A percentile compares a stretch with the other conserved stretches of the same genome.
These are phyloP conservation scores for Kalmanozyma brasiliensis DNA, from an alignment of 1,284 basidiomycete species.

Conservation along the genomic window DNA sequence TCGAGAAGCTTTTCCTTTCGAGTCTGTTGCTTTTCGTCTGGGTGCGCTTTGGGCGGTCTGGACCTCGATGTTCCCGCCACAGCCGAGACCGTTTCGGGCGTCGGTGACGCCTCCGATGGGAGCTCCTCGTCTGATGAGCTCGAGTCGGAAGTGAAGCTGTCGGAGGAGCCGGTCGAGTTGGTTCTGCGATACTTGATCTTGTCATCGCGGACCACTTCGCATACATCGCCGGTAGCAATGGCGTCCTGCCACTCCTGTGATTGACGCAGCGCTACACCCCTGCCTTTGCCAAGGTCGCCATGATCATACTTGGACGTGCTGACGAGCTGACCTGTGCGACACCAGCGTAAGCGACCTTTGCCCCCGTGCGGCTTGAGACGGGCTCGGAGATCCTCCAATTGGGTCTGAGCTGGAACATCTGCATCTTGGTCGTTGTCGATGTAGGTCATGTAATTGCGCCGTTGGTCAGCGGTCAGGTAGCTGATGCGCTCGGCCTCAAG, in stretches of 20 bases:
- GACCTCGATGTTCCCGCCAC: too few relatives aligned
- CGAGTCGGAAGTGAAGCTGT: conserved; percentile 28
- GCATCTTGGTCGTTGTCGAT: conserved; percentile 68
- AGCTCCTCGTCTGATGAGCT: conserved; percentile 9
- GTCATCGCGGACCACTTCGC: conserved; percentile 42
- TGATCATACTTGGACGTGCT: conserved; percentile 64
- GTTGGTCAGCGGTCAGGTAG: conserved; percentile 72
- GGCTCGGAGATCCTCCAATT: conserved; percentile 13
- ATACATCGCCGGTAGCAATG: conserved; percentile 23
- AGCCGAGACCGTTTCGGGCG: not conserved
- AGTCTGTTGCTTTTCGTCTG: conserved; percentile 42
- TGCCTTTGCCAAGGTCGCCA: conserved; percentile 56
- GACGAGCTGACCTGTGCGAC: conserved; percentile 73
- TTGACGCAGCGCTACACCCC: conserved; percentile 52
- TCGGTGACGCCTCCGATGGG: not conserved
- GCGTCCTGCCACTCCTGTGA: conserved; percentile 45
- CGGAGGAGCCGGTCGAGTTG: conserved; percentile 23
- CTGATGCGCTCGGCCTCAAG: conserved; percentile 74
- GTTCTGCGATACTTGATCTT: conserved; percentile 45
- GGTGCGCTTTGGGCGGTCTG: not conserved
- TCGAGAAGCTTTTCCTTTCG: conserved; percentile 37
- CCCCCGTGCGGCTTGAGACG: conserved; percentile 19
- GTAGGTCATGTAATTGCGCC: conserved; percentile 78
- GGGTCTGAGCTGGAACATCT: conserved; percentile 1
- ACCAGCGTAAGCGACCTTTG: conserved; percentile 76